A percentile compares a stretch with the other conserved stretches of the same genome.
Conservation (phyloP, 1,284 basidiomycete species). For the Rhodotorula sp. region DNA sequence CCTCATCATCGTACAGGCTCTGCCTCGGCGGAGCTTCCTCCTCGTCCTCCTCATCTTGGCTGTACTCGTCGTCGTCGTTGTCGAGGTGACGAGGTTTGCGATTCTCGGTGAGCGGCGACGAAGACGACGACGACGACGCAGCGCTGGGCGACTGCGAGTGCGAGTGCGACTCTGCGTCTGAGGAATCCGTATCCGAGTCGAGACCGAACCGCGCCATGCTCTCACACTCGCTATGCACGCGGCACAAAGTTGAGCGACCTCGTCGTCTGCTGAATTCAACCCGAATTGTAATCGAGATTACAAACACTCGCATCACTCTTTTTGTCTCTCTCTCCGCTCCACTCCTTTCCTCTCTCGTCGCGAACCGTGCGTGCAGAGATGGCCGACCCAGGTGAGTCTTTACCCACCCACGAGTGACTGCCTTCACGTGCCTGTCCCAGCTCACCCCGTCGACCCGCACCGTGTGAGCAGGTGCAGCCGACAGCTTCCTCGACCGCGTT, state of each 20-base stretch:
- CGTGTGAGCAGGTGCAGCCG: background rate
- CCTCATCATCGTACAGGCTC: background rate
- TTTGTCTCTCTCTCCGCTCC: background rate
- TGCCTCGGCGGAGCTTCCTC: slow-evolving; percentile 5
- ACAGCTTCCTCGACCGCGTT: slow-evolving; percentile 17
- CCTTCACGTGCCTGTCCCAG: background rate
- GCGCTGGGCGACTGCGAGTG: background rate
- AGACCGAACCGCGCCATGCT: slow-evolving; percentile 36
- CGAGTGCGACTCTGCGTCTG: background rate
- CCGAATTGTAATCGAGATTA: background rate
- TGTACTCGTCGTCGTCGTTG: slow-evolving; percentile 4
- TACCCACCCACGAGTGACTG: no score
- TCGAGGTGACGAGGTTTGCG: slow-evolving; percentile 10
- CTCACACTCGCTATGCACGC: rapidly evolving
- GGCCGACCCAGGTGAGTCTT: background rate
- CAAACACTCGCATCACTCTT: background rate
- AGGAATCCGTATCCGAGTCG: slow-evolving; percentile 25
- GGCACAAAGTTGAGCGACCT: background rate
- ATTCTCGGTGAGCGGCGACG: no score
- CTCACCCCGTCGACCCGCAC: no score
- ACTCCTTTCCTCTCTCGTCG: background rate
- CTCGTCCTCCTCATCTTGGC: slow-evolving; percentile 4
- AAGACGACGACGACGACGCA: background rate
- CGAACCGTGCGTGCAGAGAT: background rate
- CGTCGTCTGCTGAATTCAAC: background rate